Conservation (phyloP, 495 filamentous ascomycete genomes). For the Emericellopsis terricola region DNA sequence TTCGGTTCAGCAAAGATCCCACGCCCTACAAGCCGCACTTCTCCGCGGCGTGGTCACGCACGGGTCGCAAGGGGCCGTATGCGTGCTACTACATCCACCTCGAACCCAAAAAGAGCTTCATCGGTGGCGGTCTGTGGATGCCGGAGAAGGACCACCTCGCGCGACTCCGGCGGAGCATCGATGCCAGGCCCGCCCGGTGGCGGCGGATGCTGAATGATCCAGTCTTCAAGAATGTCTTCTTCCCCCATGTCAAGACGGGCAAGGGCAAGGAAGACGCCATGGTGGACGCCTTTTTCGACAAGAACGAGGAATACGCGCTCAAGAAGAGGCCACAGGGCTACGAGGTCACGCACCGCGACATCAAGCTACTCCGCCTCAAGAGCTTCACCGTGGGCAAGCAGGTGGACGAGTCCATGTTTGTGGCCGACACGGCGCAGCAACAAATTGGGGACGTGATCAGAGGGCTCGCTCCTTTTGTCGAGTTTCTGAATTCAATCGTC, state of each 20-base stretch:
- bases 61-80: constrained; percentile 71
- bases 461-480: constrained; percentile 48
- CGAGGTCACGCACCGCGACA: constrained; percentile 49
- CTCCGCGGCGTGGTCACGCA: constrained; percentile 72
- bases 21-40: constrained; percentile 83
- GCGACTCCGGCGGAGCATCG: constrained; percentile 53
- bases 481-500: constrained; percentile 39
- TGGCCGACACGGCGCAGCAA: constrained; percentile 29
- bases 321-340: constrained; percentile 83
- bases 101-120: constrained; percentile 21
- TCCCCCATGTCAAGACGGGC: constrained; percentile 33
- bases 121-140: constrained; percentile 65
- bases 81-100: constrained; percentile 55
- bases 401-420: constrained; percentile 38
- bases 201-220: constrained; percentile 42
- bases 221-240: constrained; percentile 41
- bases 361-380: constrained; percentile 55
- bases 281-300: constrained; percentile 46
- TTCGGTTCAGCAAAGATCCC: constrained; percentile 58
- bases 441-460: constrained; percentile 34
- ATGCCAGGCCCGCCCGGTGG: constrained; percentile 46
- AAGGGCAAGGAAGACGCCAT: constrained; percentile 33
- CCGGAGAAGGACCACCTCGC: constrained; percentile 44
- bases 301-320: constrained; percentile 52
- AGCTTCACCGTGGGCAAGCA: constrained; percentile 55